Evolutionary conservation across 1,284 basidiomycete species (phyloP), one percentile per base, ranked within the genome.

Genomic region (Moesziomyces antarcticus): DNA sequence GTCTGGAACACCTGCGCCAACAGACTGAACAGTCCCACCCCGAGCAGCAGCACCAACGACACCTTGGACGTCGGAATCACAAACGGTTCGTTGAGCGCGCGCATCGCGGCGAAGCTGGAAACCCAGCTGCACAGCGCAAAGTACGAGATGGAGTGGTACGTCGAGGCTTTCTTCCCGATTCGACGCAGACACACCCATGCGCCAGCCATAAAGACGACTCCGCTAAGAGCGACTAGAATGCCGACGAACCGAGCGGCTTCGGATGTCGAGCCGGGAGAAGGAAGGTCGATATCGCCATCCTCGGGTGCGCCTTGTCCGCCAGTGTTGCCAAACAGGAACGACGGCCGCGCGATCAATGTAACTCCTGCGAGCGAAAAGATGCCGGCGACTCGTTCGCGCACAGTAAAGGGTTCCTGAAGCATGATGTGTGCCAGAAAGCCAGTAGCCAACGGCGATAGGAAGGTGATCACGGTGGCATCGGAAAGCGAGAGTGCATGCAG

Each of bases 401-500:
- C 81, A 0, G 88, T 87, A 69, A 92, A 89, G 0, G 83, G 85
- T 79, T 94, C 92, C 21, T 88, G 87, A 8, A 94, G 85, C 33
- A 92, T 85, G 4, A 92, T 61, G 7, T 88, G 88, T 0, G 90
- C 92, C 3, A 90, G 85, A 20, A 93, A 80, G 0, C 89, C 89
- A 0, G 91, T 92, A 13, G 88, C 86, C 57, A 90, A 87, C 0
- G 93, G 93, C 1, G 88, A 84, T 9, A 94, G 86, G 85, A 93
- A 93, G 0, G 89, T 90, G 49, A 94, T 86, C 16, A 92, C 90
- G 0, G 90, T 90, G 0, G 90, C 89, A 79, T 93, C 92, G 5
- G 90, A 91, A 0, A 93, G 85, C 0, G 90, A 89, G 21, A 91
- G 86, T 65, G 88, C 89, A 59, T 90, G 87, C 18, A 93, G 85